These are phyloP conservation scores for Jackrogersella multiformis DNA, from an alignment of 495 filamentous ascomycete genomes.

Conservation along the genomic window DNA sequence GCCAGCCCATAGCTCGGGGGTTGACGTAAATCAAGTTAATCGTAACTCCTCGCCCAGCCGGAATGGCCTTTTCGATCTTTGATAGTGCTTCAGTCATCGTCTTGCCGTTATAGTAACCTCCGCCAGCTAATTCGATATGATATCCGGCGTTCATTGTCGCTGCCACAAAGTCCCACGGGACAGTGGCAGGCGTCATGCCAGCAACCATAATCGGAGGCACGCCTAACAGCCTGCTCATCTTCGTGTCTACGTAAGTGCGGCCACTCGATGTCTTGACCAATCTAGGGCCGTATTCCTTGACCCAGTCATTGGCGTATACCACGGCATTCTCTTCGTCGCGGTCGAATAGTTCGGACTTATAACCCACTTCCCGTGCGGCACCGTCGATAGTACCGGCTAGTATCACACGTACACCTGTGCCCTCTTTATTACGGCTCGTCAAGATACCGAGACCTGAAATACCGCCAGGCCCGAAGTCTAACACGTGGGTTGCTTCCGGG, in stretches of 20 bases:
- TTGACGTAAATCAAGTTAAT: constrained; percentile 98
- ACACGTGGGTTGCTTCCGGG: constrained; percentile 86
- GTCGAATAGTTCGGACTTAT: constrained; percentile 97
- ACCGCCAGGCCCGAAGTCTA: constrained; percentile 96
- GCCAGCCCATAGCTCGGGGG: constrained; percentile 95
- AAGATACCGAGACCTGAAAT: constrained; percentile 96
- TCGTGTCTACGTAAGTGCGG: constrained; percentile 92
- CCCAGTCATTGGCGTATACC: constrained; percentile 97
- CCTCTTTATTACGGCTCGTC: constrained; percentile 98
- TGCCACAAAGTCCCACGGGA: constrained; percentile 91
- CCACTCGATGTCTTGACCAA: constrained; percentile 87
- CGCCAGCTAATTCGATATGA: constrained; percentile 85
- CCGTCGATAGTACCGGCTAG: constrained; percentile 91
- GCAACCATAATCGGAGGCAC: constrained; percentile 91
- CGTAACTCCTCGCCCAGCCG: constrained; percentile 90
- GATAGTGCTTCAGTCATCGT: constrained; percentile 86
- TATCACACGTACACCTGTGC: constrained; percentile 94
- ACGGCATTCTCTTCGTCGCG: constrained; percentile 92
- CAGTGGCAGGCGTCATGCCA: constrained; percentile 91
- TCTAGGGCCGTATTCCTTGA: constrained; percentile 90
- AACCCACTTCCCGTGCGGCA: constrained; percentile 88
- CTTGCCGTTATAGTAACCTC: constrained; percentile 93
- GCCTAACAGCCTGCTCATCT: constrained; percentile 93
- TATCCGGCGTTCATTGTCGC: constrained; percentile 94
- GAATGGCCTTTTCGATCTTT: constrained; percentile 90